Evolutionary conservation across 2,329 filamentous ascomycete species (phyloP).

Genomic region (Fusarium circinatum): DNA sequence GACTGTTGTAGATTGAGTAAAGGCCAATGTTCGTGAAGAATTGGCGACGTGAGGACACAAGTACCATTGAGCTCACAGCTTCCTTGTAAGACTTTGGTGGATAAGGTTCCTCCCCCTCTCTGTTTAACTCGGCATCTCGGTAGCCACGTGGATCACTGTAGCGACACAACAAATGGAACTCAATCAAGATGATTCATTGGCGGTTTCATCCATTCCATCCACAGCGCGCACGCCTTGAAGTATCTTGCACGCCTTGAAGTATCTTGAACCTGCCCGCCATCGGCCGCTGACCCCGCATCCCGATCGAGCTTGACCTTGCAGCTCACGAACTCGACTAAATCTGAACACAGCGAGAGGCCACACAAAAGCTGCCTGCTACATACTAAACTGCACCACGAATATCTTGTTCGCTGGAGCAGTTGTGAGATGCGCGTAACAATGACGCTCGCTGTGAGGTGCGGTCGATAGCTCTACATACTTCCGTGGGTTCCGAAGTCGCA

Average conservation of each 20-base stretch:
- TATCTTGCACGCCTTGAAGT: neutral
- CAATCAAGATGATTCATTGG: neutral
- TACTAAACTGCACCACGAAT: rapidly evolving
- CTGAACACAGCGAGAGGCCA: rapidly evolving
- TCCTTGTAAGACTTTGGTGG: neutral
- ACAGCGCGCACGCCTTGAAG: neutral
- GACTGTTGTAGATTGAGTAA: neutral
- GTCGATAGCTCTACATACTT: neutral
- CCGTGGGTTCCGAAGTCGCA: neutral
- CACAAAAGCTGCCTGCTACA: too few species aligned
- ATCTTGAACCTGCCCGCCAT: neutral
- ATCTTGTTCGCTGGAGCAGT: neutral
- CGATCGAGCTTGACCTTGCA: neutral
- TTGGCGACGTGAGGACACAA: neutral
- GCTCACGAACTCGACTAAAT: too few species aligned
- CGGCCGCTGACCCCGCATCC: neutral
- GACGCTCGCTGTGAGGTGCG: neutral
- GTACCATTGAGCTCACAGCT: neutral
- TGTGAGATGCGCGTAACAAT: neutral
- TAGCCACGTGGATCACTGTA: neutral
- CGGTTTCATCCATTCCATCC: neutral
- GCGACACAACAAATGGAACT: neutral
- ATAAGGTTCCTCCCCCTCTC: neutral
- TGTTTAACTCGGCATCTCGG: neutral
- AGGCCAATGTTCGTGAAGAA: neutral